These are phyloP conservation scores for Lentinula raphanica DNA, from an alignment of 768 basidiomycete genomes.

Conservation along the genomic window DNA sequence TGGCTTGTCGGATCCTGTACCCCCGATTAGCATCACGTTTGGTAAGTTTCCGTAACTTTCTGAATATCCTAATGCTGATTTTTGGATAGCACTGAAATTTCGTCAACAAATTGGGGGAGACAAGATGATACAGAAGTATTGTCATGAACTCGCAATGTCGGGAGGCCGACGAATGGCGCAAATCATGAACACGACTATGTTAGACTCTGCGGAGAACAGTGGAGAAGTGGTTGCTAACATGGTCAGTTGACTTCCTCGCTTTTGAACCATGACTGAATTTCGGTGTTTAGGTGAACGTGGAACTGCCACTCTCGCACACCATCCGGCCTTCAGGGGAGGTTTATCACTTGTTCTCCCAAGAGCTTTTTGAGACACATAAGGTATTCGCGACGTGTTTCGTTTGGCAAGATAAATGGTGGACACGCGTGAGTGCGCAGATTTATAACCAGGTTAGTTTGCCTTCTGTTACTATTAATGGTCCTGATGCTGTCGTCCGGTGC, in stretches of 20 bases:
- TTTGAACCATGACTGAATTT: too few species aligned
- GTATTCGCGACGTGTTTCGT: conserved; percentile 29
- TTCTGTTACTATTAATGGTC: too few species aligned
- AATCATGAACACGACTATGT: conserved; percentile 55
- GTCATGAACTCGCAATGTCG: conserved; percentile 59
- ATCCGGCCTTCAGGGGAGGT: conserved; percentile 19
- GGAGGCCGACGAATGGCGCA: conserved; percentile 64
- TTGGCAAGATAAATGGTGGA: conserved; percentile 42
- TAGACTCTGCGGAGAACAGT: conserved; percentile 47
- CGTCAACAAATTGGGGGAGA: conserved; percentile 80
- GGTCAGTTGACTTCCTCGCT: conserved; percentile 34
- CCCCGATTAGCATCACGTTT: conserved; percentile 42
- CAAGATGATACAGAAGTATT: conserved; percentile 68
- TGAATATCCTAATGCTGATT: too few species aligned
- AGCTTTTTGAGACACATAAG: conserved; percentile 30
- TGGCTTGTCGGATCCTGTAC: conserved; percentile 48
- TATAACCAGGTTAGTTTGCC: conserved; percentile 36
- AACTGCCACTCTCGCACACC: conserved; percentile 30
- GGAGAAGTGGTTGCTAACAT: conserved; percentile 64
- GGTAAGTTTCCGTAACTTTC: conserved; percentile 37
- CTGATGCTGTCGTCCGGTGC: too few species aligned
- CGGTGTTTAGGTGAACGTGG: conserved; percentile 32
- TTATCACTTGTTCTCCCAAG: conserved; percentile 20
- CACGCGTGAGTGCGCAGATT: conserved; percentile 41
- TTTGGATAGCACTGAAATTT: conserved; percentile 61